Evolutionary conservation across 495 filamentous ascomycete genomes (phyloP).

Genomic region (Podospora didyma): DNA sequence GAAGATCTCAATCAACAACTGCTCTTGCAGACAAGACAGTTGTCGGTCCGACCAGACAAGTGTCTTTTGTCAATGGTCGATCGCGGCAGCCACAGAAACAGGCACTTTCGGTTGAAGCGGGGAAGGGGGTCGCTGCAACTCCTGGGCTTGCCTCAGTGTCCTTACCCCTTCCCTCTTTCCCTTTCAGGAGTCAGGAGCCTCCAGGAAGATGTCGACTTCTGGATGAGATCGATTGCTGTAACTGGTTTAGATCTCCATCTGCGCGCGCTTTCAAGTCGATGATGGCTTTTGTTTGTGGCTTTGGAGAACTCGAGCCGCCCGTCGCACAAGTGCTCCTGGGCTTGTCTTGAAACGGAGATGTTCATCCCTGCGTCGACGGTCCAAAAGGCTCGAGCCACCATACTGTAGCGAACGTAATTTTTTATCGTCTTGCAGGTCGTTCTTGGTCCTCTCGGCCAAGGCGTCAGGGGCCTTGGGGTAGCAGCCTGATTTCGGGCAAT

Average conservation of each 20-base stretch:
- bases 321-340: constrained; percentile 4
- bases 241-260: background rate
- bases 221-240: no score
- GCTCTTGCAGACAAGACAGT: no score
- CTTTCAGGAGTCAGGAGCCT: no score
- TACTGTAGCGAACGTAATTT: background rate
- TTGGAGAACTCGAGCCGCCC: background rate
- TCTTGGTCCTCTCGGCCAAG: background rate
- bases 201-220: no score
- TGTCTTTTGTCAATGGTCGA: no score
- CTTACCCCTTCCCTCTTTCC: no score
- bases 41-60: no score
- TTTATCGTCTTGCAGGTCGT: background rate
- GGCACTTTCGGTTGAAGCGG: no score
- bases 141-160: no score
- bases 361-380: constrained; percentile 17
- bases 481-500: constrained; percentile 16
- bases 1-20: no score
- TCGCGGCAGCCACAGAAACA: no score
- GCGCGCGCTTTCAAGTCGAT: background rate
- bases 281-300: background rate
- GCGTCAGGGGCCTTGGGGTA: constrained; percentile 8
- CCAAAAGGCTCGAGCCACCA: background rate
- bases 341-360: constrained; percentile 16
- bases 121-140: no score